A percentile compares a stretch with the other conserved stretches of the same genome.
Conservation (phyloP, 805 yeast species). For the Ascoidea rubescens region DNA sequence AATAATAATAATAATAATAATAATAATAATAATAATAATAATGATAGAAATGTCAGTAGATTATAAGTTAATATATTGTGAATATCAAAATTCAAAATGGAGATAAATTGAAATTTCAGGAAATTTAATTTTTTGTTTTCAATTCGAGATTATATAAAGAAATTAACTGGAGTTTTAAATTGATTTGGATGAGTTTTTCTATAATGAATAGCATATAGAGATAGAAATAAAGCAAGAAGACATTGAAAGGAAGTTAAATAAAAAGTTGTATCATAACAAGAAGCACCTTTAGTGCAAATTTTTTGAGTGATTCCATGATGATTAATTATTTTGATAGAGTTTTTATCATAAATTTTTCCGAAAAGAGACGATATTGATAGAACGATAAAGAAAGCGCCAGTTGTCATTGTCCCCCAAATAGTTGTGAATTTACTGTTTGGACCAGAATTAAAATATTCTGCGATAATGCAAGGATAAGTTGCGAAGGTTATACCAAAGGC, state of each 20-base stretch:
- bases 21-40: no score
- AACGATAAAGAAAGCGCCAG: conserved; percentile 50
- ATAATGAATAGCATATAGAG: conserved; percentile 13
- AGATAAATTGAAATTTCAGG: no score
- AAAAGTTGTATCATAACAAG: conserved; percentile 34
- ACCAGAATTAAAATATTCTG: conserved; percentile 31
- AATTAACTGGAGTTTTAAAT: no score
- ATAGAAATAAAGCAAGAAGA: conserved; percentile 10
- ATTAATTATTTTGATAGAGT: conserved; percentile 23
- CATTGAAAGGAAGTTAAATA: conserved; percentile 16
- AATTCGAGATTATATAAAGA: no score
- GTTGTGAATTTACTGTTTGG: conserved; percentile 34
- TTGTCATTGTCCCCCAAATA: conserved; percentile 62
- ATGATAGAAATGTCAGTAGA: no score
- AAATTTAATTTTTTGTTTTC: no score
- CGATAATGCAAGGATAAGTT: conserved; percentile 60
- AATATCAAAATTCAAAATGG: no score
- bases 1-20: no score
- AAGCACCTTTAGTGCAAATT: conserved; percentile 28
- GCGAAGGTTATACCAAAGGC: conserved; percentile 66
- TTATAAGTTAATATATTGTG: no score
- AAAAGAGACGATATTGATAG: conserved; percentile 39
- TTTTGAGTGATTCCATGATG: conserved; percentile 24
- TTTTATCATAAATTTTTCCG: conserved; percentile 24
- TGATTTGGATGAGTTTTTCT: conserved; percentile 1